A percentile compares a stretch with the other conserved stretches of the same genome.
phyloP scores from a whole-genome alignment of 2,329 filamentous ascomycete species.

The Rutstroemia sp. region DNA sequence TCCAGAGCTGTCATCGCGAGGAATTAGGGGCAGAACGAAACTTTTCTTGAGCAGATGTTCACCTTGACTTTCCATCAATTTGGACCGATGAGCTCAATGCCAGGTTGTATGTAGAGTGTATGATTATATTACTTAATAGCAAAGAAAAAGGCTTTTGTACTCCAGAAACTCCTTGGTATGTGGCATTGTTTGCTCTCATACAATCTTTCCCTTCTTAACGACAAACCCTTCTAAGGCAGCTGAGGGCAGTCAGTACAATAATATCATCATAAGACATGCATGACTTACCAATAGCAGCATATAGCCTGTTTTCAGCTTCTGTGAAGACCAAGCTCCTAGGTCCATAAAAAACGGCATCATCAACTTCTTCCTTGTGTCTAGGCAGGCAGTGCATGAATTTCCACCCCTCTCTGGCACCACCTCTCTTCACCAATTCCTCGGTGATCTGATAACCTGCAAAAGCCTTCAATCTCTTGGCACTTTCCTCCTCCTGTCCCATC shows the following conservation, averaged over 20 bases:
- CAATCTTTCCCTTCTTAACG: conserved; percentile 82
- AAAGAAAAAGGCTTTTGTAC: not conserved
- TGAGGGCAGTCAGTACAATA: conserved; percentile 24
- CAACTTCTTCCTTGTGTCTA: conserved; percentile 85
- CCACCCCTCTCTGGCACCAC: conserved; percentile 83
- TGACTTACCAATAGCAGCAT: conserved; percentile 70
- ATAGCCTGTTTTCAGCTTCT: conserved; percentile 91
- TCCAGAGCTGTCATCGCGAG: no score
- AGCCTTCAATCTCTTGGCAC: conserved; percentile 65
- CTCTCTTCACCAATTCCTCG: conserved; percentile 70
- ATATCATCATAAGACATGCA: not conserved
- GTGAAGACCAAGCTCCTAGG: conserved; percentile 79
- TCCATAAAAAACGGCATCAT: conserved; percentile 90
- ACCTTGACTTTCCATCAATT: no score
- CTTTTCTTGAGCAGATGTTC: no score
- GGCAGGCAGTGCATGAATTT: conserved; percentile 99
- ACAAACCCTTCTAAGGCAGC: conserved; percentile 83
- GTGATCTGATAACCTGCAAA: conserved; percentile 93
- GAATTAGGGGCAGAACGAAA: no score
- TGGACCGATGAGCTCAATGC: not conserved
- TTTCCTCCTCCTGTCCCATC: conserved; percentile 93
- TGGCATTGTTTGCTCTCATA: conserved; percentile 9
- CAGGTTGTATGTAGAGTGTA: not conserved
- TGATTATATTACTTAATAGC: not conserved
- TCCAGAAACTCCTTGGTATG: conserved; percentile 5